These are phyloP conservation scores for Cytauxzoon felis DNA, from an alignment of 169 alveolate genomes.

Conservation along the genomic window DNA sequence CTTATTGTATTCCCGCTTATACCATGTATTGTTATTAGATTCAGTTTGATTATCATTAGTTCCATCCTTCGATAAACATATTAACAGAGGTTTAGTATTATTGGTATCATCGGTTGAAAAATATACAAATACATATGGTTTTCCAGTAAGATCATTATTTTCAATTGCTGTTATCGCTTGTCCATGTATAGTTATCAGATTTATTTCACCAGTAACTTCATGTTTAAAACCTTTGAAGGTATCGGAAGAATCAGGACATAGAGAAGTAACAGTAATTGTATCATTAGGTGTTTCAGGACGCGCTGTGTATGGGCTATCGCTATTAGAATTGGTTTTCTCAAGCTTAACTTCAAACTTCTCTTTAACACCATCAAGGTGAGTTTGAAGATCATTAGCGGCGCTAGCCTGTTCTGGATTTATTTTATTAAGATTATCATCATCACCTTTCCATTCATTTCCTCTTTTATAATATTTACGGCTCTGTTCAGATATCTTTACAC, in stretches of 20 bases:
- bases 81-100: too few relatives aligned
- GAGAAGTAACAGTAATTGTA: too few relatives aligned
- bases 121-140: too few relatives aligned
- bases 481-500: neutral
- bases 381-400: neutral
- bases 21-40: too few relatives aligned
- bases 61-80: too few relatives aligned
- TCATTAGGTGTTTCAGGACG: too few relatives aligned
- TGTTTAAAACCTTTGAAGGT: neutral
- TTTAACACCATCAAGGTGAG: neutral
- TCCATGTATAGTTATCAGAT: neutral
- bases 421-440: neutral
- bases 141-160: too few relatives aligned
- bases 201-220: neutral
- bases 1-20: too few relatives aligned
- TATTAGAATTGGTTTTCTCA: neutral
- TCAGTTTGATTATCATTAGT: too few relatives aligned
- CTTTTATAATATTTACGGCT: neutral
- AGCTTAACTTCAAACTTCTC: neutral
- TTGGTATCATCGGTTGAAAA: too few relatives aligned
- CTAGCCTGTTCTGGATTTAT: neutral
- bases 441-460: neutral
- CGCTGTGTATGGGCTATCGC: neutral
- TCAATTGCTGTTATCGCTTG: too few relatives aligned
- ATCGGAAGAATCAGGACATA: too few relatives aligned